A percentile compares a stretch with the other conserved stretches of the same genome.
These are phyloP conservation scores for Cenchrus fungigraminus DNA, from an alignment of 176 grass and related monocot species.

Conservation along the genomic window DNA sequence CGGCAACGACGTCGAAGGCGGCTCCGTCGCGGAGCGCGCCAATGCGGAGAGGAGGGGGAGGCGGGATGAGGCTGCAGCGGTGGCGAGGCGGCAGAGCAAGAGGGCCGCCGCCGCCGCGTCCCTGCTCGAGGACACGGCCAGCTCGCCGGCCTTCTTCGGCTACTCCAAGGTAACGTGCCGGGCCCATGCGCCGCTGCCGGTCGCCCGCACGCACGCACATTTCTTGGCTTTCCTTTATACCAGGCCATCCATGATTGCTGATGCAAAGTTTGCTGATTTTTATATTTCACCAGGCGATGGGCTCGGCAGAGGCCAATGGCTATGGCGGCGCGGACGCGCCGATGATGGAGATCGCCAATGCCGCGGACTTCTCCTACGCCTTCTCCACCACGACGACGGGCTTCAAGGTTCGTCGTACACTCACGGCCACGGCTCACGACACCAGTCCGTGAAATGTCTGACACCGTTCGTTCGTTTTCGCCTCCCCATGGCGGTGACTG, in stretches of 20 bases:
- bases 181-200: not conserved
- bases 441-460: not conserved
- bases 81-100: conserved; percentile 45
- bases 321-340: conserved; percentile 2
- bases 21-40: not conserved
- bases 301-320: conserved; percentile 20
- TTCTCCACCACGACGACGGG: conserved; percentile 43
- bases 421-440: not conserved
- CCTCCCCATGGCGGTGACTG: conserved; percentile 28
- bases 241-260: not conserved
- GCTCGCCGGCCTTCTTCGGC: conserved; percentile 72
- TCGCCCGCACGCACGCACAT: too few species aligned
- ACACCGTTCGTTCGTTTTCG: not conserved
- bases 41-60: conserved; percentile 39
- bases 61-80: conserved; percentile 32
- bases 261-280: not conserved
- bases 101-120: conserved; percentile 32
- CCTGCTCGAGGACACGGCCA: conserved; percentile 93
- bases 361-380: conserved; percentile 53
- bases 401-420: conserved; percentile 38
- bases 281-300: conserved; percentile 25
- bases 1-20: conserved; percentile 21
- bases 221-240: not conserved
- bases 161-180: conserved; percentile 39
- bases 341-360: conserved; percentile 40